Percentiles rank a stretch among this genome's conserved stretches.
phyloP scores from a whole-genome alignment of 192 early-diverging fungal genomes.

The Entophlyctis luteolus region DNA sequence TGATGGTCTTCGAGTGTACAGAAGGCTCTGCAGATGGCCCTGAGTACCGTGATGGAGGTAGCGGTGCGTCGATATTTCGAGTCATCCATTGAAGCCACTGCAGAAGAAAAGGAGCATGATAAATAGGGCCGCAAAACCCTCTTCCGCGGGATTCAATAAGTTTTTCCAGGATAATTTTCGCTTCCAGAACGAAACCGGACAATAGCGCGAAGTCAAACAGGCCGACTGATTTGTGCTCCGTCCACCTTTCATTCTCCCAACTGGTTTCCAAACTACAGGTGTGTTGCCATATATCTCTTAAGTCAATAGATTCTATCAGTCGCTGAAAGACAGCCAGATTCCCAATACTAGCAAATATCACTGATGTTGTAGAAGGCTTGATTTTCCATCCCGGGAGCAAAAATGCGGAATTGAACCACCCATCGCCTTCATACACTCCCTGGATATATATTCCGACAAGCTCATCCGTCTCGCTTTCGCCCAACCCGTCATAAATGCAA shows the following conservation, averaged over 20 bases:
- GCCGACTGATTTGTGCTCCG: background rate
- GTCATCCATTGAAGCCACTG: constrained; percentile 1
- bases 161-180: background rate
- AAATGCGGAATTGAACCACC: background rate
- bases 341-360: constrained; percentile 3
- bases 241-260: background rate
- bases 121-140: background rate
- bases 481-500: background rate
- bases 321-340: background rate
- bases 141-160: background rate
- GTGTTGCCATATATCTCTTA: background rate
- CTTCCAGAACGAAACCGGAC: background rate
- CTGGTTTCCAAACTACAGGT: background rate
- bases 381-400: background rate
- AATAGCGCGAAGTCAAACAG: constrained; percentile 6
- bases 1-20: background rate
- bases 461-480: background rate
- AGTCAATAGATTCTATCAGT: background rate
- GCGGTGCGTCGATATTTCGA: background rate
- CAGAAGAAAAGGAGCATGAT: background rate
- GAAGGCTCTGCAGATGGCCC: background rate
- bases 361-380: no score
- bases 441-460: background rate
- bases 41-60: background rate
- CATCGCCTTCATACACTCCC: background rate